Conservation (phyloP, 192 early-diverging fungal species). For the Rhizophagus prolifer region DNA sequence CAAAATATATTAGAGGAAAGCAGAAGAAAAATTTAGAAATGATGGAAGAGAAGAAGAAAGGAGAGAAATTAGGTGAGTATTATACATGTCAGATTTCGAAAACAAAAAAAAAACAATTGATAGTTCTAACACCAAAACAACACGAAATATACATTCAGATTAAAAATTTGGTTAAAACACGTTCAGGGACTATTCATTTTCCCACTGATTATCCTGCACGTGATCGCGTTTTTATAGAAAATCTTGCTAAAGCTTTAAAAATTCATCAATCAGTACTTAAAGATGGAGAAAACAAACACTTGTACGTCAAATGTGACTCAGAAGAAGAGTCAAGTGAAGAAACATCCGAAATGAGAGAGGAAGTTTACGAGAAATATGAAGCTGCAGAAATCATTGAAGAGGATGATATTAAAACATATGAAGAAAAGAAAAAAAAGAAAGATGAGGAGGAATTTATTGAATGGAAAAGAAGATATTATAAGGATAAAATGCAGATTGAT, state of each 20-base stretch:
- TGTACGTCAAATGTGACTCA: slow-evolving; percentile 50
- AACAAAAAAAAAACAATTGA: background rate
- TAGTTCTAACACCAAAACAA: slow-evolving; percentile 53
- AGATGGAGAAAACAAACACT: slow-evolving; percentile 37
- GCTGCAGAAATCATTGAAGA: slow-evolving; percentile 50
- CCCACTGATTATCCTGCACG: slow-evolving; percentile 39
- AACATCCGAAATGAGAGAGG: slow-evolving; percentile 43
- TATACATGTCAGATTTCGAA: background rate
- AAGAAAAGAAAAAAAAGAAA: slow-evolving; percentile 68
- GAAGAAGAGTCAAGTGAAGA: slow-evolving; percentile 39
- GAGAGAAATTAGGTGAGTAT: slow-evolving; percentile 1
- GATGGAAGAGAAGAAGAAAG: slow-evolving; percentile 16
- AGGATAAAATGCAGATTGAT: slow-evolving; percentile 51
- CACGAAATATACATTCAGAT: slow-evolving; percentile 49
- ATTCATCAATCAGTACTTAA: slow-evolving; percentile 36
- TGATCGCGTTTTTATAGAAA: slow-evolving; percentile 54
- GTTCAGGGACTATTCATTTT: slow-evolving; percentile 47
- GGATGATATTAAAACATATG: slow-evolving; percentile 29
- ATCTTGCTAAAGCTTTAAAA: slow-evolving; percentile 39
- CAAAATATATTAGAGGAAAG: slow-evolving; percentile 50
- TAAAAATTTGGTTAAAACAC: slow-evolving; percentile 46
- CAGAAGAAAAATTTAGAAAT: background rate
- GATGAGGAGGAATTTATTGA: slow-evolving; percentile 74
- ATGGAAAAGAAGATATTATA: slow-evolving; percentile 59
- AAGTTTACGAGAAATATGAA: slow-evolving; percentile 57